Conservation (phyloP, 441 rosid species). For the Daphne laureola region DNA sequence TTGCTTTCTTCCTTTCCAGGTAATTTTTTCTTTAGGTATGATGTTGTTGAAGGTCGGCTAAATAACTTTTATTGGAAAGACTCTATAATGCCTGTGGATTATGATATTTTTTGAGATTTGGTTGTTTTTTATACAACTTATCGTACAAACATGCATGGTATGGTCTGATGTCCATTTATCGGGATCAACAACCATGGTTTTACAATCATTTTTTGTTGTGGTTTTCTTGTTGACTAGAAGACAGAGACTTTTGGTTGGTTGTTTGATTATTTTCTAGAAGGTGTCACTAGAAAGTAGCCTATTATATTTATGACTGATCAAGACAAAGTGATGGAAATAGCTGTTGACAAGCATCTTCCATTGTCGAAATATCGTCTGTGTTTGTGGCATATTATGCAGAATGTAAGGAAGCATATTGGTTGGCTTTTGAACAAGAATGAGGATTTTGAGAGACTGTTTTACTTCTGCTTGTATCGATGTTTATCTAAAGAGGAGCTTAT, state of each 20-base stretch:
- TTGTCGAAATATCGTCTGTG: no score
- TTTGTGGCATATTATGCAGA: no score
- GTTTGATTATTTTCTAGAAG: background rate
- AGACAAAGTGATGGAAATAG: no score
- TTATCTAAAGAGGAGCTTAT: no score
- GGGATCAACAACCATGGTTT: background rate
- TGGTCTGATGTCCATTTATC: conserved; percentile 2
- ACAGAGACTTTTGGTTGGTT: background rate
- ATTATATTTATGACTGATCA: no score
- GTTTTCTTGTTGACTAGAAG: background rate
- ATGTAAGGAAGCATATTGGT: no score
- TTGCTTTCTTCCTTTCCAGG: no score
- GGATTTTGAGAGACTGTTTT: no score
- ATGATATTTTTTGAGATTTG: conserved; percentile 4
- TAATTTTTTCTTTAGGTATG: no score
- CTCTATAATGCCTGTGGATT: background rate
- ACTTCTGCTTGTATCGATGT: no score
- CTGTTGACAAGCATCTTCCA: conserved; percentile 15
- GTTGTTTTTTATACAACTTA: conserved; percentile 2
- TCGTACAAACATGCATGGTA: conserved; percentile 1
- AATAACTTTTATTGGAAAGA: conserved; percentile 6
- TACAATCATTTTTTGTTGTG: background rate
- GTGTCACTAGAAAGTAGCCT: background rate
- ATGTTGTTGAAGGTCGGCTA: background rate
- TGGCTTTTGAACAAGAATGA: no score